phyloP scores from a whole-genome alignment of 768 basidiomycete species.

The Boletus pseudopeckii region DNA sequence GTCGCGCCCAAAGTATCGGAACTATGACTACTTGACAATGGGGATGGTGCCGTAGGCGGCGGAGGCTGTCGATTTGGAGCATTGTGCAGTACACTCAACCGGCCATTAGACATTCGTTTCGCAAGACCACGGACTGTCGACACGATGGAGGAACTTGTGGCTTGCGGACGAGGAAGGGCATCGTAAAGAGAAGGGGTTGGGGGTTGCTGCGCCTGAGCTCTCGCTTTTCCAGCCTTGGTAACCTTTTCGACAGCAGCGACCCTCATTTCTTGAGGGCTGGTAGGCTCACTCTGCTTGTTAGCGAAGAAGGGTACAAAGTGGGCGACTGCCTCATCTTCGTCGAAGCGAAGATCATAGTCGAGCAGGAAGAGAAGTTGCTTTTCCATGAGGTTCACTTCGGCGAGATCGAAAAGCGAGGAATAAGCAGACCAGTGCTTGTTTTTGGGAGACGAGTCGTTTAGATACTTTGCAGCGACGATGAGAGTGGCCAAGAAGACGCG shows the following conservation, averaged over 20 bases:
- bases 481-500: constrained; percentile 94
- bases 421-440: constrained; percentile 91
- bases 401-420: constrained; percentile 67
- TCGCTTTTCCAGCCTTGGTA: constrained; percentile 49
- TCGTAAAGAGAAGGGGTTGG: constrained; percentile 44
- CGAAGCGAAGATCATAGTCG: constrained; percentile 89
- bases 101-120: constrained; percentile 49
- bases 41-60: constrained; percentile 22
- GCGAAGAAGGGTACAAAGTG: constrained; percentile 70
- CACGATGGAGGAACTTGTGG: constrained; percentile 38
- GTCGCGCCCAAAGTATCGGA: constrained; percentile 43
- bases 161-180: constrained; percentile 20
- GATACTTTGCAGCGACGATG: constrained; percentile 94
- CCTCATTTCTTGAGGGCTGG: constrained; percentile 41
- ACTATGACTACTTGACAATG: constrained; percentile 40
- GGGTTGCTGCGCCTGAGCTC: constrained; percentile 46
- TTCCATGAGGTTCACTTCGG: constrained; percentile 95
- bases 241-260: constrained; percentile 54
- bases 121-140: constrained; percentile 59
- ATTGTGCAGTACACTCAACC: constrained; percentile 32
- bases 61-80: constrained; percentile 16
- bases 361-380: constrained; percentile 90
- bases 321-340: constrained; percentile 72
- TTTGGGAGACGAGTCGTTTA: constrained; percentile 95
- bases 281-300: constrained; percentile 9